Base-by-base conservation (phyloP, 192 early-diverging fungal genomes). In the Cetraspora pellucida region DNA sequence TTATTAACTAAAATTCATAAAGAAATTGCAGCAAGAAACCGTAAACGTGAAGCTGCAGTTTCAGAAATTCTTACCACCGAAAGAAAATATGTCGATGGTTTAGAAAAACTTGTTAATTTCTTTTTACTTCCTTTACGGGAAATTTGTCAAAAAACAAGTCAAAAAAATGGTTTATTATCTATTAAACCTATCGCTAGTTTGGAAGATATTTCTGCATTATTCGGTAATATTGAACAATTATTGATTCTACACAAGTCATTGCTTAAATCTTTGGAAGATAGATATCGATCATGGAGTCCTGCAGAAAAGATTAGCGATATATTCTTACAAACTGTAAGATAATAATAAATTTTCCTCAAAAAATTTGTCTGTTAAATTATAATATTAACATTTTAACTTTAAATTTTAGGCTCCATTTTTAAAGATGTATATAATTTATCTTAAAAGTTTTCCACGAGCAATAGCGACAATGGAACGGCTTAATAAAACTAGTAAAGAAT, bases 41-140 rank as follows among this genome's bases (percentile, higher is more conserved):
- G 57, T 11, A 73, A 73, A 60, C 52, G 72, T n/a, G 72, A 73
- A 52, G 37, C 57, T 8, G 72, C 72, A 14, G 85, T 93, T 14
- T 87, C 86, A 14, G 95, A 97, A 85, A 89, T 97, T 52, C 78
- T 95, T 30, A 83, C 89, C 63, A 95, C 95, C 1, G 95, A 97
- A 83, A 81, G 87, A 45, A 95, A 93, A 2, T 97, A 97, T 80
- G 93, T 97, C 9, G 86, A 92, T 30, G 90, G 92, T 31, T 80
- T 97, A 60, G 84, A 88, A 71, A 89, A 90, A 44, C 78, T 95
- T 25, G 85, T 93, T 7, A 89, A 90, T 37, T 76, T 80, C 16
- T 84, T 83, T 44, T 43, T 82, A 52, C 75, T 78, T 1, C 84
- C 84, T 9, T 31, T 84, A 89, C 45, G 82, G 83, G 31, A 77